Base-by-base conservation (phyloP, 2,329 filamentous ascomycete genomes). In the Trichoderma simmonsii region DNA sequence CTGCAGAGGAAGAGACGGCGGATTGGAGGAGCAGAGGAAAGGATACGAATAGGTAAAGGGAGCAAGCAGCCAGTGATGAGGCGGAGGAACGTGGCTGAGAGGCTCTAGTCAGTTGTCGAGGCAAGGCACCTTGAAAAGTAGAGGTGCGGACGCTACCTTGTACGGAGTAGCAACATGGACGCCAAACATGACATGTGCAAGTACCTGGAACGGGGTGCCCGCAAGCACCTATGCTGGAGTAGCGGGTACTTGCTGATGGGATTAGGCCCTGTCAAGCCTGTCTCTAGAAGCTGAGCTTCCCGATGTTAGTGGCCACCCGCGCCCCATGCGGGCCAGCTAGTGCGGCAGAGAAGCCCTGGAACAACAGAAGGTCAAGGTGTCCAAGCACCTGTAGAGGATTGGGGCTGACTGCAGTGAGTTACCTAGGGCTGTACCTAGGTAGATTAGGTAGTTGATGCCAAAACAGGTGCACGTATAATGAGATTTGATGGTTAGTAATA, bases 11-110 rank as follows among this genome's bases (percentile, higher is more conserved):
- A 21, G 32, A 24, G 24, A 59, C 30, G 15, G 14, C 32, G 3
- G 21, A 56, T 36, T n/a, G 26, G 59, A 66, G 28, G 48, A 64
- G 36, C 28, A 56, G 21, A 56, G 21, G n/a, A 48, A 60, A 48
- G 28, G 48, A n/a, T 39, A 39, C 36, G 36, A 39, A 39, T 39
- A 39, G 36, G 36, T 43, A n/a, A 48, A 34, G 21, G 60, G 57
- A 70, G 67, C 26, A 30, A 70, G 67, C 26, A 30, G 56, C 43
- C 34, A 43, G 39, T 32, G 57, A 62, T 70, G 67, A 70, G 64
- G 64, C 21, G 51, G 48, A 67, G 56, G 57, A 70, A 62, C 66
- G 67, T 70, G 67, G 67, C 67, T 70, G 67, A 70, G 67, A 62
- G 56, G 26, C 28, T 54, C 65, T 48, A 69, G 36, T 51, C 57